Evolutionary conservation across 805 yeast species (phyloP).

Genomic region (Metschnikowia gelsemii): DNA sequence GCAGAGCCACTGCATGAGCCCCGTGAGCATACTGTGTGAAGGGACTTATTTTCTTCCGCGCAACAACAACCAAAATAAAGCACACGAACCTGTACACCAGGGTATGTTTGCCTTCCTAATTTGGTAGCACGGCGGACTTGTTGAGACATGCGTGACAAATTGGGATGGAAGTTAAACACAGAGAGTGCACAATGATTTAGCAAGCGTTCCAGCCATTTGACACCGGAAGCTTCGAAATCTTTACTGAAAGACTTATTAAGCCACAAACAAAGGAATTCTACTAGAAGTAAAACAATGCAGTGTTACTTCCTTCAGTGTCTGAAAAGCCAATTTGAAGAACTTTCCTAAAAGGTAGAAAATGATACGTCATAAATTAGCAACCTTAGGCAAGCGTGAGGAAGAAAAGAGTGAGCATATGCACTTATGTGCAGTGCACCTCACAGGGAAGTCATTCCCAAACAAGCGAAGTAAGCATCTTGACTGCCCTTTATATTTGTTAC

Average conservation of each 20-base stretch:
- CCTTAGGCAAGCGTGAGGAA: constrained; percentile 13
- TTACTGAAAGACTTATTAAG: not conserved
- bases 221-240: not conserved
- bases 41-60: constrained; percentile 10
- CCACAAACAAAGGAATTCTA: not conserved
- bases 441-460: constrained; percentile 21
- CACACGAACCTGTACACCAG: constrained; percentile 6
- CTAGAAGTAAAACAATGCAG: too few species aligned
- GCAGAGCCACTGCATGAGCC: constrained; percentile 6
- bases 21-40: constrained; percentile 1
- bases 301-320: too few species aligned
- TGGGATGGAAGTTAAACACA: constrained; percentile 10
- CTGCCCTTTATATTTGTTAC: constrained; percentile 13
- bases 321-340: not conserved
- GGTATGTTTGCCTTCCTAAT: constrained; percentile 11
- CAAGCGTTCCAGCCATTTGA: constrained; percentile 2
- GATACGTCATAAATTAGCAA: constrained; percentile 12
- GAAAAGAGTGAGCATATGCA: constrained; percentile 13
- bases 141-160: constrained; percentile 8
- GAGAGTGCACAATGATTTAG: constrained; percentile 13
- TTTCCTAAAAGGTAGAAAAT: not conserved
- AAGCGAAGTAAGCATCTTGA: constrained; percentile 13
- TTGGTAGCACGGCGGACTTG: constrained; percentile 14
- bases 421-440: constrained; percentile 11
- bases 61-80: not conserved